Evolutionary conservation across 371 early-diverging fungal species (phyloP), one percentile per base, ranked within the genome.

Genomic region (Haplosporangium sp.): DNA sequence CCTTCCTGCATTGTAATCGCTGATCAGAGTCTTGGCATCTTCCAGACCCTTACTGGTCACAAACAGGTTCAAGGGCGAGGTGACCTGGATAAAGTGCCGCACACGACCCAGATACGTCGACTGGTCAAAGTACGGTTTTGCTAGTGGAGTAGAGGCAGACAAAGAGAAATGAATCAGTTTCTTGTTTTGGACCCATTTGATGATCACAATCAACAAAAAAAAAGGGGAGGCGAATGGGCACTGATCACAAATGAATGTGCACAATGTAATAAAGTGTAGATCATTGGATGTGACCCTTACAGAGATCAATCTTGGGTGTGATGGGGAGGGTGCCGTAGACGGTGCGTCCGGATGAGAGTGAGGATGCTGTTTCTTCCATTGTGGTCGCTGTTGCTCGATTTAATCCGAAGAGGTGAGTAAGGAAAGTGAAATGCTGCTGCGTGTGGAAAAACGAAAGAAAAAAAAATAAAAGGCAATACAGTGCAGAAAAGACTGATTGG

Each of bases 91-190:
- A 73, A 94, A 94, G 69, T 93, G 93, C 67, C 83, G 64, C 46
- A 94, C 80, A 42, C 94, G 85, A n/a, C 94, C 94, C 62, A 82
- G 74, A 71, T 93, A 94, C 0, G 89, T 89, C 9, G 83, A 74
- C 69, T 92, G 94, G 60, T 90, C 87, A 73, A 90, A 92, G 40
- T 88, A 81, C 40, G 93, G 89, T 70, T 89, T 83, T 38, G 85
- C 87, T 88, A 65, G 20, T 16, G 40, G 52, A 12, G 36, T 16
- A 12, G 40, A 12, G 29, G 45, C 13, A 45, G 16, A 58, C 12
- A 36, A 9, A 13, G 16, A 38, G 12, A 23, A 47, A 38, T 16
- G 41, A 20, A 18, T 20, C 1, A 47, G 38, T 13, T 58, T 58
- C 46, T 11, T 58, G 43, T 20, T 42, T 54, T n/a, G n/a, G 11